Base-by-base conservation (phyloP, 768 basidiomycete genomes). In the Russula sp. region DNA sequence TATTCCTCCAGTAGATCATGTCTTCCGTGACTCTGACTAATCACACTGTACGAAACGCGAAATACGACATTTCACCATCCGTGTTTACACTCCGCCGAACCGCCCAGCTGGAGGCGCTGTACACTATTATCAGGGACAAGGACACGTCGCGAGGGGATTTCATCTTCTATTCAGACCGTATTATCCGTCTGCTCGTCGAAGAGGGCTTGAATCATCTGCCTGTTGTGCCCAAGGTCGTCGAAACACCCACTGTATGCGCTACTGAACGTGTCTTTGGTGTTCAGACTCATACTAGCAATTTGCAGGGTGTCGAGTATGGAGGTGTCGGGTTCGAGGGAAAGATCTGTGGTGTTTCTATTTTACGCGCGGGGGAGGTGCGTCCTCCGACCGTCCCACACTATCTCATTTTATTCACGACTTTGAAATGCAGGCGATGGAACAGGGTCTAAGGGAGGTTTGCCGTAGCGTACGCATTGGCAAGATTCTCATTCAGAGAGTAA, bases 261-360 rank as follows among this genome's bases (percentile, higher is more conserved):
- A 22, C 31, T 14, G 32, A 18, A 44, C 45, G 32, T 53, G 4
- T 10, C 7, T 2, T 9, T 2, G 7, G 27, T 14, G 22, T 11
- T n/a, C 10, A 31, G 35, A 35, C 22, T 39, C 40, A n/a, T 47
- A 40, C 48, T 63, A 18, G 50, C 31, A 2, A 37, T n/a, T 5
- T 44, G 18, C 57, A 88, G 84, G 94, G 94, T 56, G 82, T 85
- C 56, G 80, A 79, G 8, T 97, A 95, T 73, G 83, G 91, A 61
- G 96, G 96, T 18, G 93, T 98, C 2, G 88, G 92, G 0, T 99
- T 99, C 70, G 88, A 96, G 71, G 96, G 96, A 6, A 92, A 93
- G 77, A 96, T 98, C 65, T 96, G 94, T 70, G 94, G 94, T 16
- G 94, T 98, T 27, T 94, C 92, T 5, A 98, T 98, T 70, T 80